phyloP scores from a whole-genome alignment of 2,329 filamentous ascomycete species.

The Blastomyces silverae region DNA sequence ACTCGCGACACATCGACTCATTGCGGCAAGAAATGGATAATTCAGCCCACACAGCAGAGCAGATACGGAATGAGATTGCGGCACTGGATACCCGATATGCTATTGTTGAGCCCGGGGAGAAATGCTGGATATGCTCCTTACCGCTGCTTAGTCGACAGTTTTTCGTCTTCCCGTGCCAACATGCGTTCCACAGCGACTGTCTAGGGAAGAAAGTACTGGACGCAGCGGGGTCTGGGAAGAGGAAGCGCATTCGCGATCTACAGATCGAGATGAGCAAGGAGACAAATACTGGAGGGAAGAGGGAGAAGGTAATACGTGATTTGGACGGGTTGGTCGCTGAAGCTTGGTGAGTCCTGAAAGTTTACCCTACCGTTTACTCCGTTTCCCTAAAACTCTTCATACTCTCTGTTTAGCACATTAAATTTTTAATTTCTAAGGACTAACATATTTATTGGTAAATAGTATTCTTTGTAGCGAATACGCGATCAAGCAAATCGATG shows the following conservation, averaged over 20 bases:
- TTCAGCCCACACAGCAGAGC: constrained; percentile 74
- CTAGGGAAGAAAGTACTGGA: constrained; percentile 79
- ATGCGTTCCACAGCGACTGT: constrained; percentile 95
- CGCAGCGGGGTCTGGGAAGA: constrained; percentile 67
- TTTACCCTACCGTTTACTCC: background rate
- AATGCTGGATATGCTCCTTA: constrained; percentile 80
- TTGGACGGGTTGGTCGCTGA: constrained; percentile 86
- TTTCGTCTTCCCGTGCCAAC: constrained; percentile 97
- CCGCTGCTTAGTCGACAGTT: constrained; percentile 87
- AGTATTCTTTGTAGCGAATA: constrained; percentile 92
- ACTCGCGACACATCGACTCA: constrained; percentile 80
- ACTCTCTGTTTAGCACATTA: background rate
- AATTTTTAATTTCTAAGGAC: background rate
- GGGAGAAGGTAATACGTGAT: constrained; percentile 79
- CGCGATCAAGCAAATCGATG: constrained; percentile 88
- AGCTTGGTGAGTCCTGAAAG: constrained; percentile 60
- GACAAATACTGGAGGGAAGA: constrained; percentile 59
- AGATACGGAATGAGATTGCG: constrained; percentile 85
- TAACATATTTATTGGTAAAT: constrained; percentile 13
- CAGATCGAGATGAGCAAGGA: constrained; percentile 78
- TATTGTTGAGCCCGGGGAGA: constrained; percentile 92
- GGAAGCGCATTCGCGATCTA: constrained; percentile 73
- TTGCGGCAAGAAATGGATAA: constrained; percentile 95
- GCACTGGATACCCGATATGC: constrained; percentile 83
- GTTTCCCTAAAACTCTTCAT: background rate